Evolutionary conservation across 2,329 filamentous ascomycete species (phyloP).

Genomic region (Juglanconis oblonga): DNA sequence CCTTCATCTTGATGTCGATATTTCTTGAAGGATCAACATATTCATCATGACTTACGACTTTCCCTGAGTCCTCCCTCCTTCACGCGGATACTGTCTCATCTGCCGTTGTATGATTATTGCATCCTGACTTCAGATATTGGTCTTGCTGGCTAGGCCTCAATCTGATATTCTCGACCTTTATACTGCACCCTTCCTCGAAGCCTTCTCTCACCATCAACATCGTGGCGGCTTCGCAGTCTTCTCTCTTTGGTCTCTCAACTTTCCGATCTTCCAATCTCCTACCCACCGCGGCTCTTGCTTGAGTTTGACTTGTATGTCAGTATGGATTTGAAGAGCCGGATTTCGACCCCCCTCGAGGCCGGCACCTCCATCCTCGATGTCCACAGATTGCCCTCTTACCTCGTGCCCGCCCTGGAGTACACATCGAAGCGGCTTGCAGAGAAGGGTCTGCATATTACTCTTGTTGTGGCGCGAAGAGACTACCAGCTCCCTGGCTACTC

Average conservation of each 20-base stretch:
- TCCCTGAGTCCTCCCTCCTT: neutral
- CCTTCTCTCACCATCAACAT: neutral
- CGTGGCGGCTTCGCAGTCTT: neutral
- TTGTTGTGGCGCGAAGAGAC: conserved; percentile 55
- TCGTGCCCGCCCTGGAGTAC: conserved; percentile 57
- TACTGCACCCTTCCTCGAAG: neutral
- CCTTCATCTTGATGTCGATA: neutral
- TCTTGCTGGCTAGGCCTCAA: conserved; percentile 13
- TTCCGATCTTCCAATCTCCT: neutral
- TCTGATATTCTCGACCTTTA: neutral
- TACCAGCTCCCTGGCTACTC: conserved; percentile 46
- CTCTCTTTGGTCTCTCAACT: neutral
- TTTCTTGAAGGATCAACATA: neutral
- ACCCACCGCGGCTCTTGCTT: too few species aligned
- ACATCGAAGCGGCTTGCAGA: conserved; percentile 53
- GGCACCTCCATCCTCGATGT: conserved; percentile 57
- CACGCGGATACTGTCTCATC: neutral
- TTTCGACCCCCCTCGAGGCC: conserved; percentile 63
- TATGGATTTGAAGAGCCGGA: conserved; percentile 53
- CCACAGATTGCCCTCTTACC: conserved; percentile 53
- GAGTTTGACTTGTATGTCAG: neutral
- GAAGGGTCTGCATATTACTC: conserved; percentile 54
- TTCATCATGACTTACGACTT: neutral
- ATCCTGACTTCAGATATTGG: neutral
- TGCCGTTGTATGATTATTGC: neutral